These are phyloP conservation scores for Eucalyptus victrix DNA, from an alignment of 345 rosid genomes.

Conservation along the genomic window DNA sequence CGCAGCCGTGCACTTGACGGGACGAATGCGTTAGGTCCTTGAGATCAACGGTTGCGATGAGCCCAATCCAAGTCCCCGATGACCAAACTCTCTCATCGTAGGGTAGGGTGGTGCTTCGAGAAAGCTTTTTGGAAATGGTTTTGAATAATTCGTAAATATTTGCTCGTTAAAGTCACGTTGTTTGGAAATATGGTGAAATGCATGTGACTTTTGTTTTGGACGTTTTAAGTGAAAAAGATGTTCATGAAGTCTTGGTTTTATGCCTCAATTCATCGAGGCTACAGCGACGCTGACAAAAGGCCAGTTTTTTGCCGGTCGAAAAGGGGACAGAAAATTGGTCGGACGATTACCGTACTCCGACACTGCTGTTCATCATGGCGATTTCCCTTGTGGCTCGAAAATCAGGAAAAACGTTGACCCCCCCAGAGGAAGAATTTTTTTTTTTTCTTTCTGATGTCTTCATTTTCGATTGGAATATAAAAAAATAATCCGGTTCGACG, in stretches of 20 bases:
- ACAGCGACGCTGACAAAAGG: background rate
- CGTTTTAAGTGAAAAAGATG: background rate
- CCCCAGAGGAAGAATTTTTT: fast-evolving
- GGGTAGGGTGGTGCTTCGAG: background rate
- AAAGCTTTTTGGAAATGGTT: background rate
- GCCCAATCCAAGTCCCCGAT: background rate
- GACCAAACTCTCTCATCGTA: background rate
- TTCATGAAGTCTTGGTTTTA: background rate
- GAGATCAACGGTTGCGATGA: background rate
- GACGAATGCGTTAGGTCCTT: background rate
- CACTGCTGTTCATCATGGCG: background rate
- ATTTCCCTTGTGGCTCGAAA: background rate
- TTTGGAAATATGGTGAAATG: background rate
- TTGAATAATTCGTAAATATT: background rate
- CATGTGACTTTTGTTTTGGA: background rate
- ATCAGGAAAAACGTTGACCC: background rate
- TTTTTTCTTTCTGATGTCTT: too few relatives aligned
- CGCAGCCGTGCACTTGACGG: background rate
- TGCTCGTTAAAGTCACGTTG: background rate
- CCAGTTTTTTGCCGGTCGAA: background rate
- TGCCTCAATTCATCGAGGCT: background rate
- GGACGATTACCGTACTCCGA: background rate
- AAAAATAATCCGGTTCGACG: background rate
- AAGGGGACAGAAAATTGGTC: background rate
- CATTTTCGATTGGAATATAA: background rate